Base-by-base conservation (phyloP, 2,329 filamentous ascomycete species). In the Thermomyces lanuginosus region DNA sequence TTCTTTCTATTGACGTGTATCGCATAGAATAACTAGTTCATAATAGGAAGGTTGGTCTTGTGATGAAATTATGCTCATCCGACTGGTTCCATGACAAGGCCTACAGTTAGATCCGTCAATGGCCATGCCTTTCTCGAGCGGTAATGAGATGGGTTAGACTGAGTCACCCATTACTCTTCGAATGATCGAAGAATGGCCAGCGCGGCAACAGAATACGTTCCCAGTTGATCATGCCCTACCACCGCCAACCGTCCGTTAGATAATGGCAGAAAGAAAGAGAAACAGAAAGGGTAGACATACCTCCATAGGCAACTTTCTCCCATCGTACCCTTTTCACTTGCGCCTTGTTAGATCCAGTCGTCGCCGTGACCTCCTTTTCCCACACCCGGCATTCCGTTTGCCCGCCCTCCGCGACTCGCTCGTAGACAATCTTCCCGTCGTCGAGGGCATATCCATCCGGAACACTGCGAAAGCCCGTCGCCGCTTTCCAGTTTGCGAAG, bases 271-370 rank as follows among this genome's bases (percentile, higher is more conserved):
- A 10, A 14, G 19, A 10, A 21, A 6, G 16, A 24, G 7, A 9
- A 14, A 28, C 6, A 22, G 15, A 22, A 47, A 46, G 34, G n/a
- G n/a, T n/a, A n/a, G n/a, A n/a, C n/a, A n/a, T 48, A 50, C 57
- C 57, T 26, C 57, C 57, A 28, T 58, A 53, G 28, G 42, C 39
- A 16, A 59, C 48, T 26, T 52, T 49, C 30, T 60, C 52, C 57
- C 56, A 61, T 16, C 52, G 38, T 4, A 60, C 49, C 21, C 35
- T 49, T 32, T 60, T 60, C 16, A 51, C 37, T 20, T 16, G 19
- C 25, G 29, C 30, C 12, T 16, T 20, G 9, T 9, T 16, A n/a
- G n/a, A 12, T n/a, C 9, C 11, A 5, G 11, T 16, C 8, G 20
- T 24, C 10, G 18, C 20, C n/a, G 17, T 18, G 2, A 27, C 26